These are phyloP conservation scores for Dionaea muscipula DNA, from an alignment of 179 eudicot species.

Conservation along the genomic window DNA sequence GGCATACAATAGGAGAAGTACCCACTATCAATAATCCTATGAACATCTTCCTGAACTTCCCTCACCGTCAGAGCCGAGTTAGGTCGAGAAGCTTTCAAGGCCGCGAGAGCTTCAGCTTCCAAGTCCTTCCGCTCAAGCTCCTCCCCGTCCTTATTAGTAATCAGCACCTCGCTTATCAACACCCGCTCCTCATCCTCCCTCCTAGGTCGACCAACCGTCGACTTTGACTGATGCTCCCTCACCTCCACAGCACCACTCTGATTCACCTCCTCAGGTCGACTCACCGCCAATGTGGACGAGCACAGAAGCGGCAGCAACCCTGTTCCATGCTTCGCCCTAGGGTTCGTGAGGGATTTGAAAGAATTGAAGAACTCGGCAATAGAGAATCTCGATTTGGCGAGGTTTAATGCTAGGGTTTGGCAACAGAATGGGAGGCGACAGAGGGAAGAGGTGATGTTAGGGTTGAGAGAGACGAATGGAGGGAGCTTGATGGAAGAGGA, in stretches of 20 bases:
- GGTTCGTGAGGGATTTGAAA: slow-evolving; percentile 16
- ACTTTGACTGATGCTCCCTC: slow-evolving; percentile 15
- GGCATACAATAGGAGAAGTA: slow-evolving; percentile 90
- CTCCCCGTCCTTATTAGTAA: slow-evolving; percentile 84
- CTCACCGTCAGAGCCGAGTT: slow-evolving; percentile 73
- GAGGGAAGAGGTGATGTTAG: slow-evolving; percentile 15
- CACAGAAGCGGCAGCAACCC: slow-evolving; percentile 23
- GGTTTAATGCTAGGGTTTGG: slow-evolving; percentile 27
- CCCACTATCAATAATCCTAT: slow-evolving; percentile 73
- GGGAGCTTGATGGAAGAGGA: slow-evolving; percentile 44
- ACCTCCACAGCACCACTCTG: slow-evolving; percentile 11
- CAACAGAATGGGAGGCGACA: slow-evolving; percentile 30
- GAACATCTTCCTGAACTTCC: slow-evolving; percentile 95
- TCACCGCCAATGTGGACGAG: slow-evolving; percentile 44
- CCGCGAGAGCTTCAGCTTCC: slow-evolving; percentile 56
- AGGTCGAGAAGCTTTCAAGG: slow-evolving; percentile 65
- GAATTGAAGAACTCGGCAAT: slow-evolving; percentile 31
- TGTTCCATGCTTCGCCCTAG: slow-evolving; percentile 1
- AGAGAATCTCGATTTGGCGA: slow-evolving; percentile 26
- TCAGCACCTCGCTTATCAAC: slow-evolving; percentile 81
- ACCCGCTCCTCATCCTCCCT: slow-evolving; percentile 82
- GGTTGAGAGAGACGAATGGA: slow-evolving; percentile 6
- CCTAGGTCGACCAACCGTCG: slow-evolving; percentile 21
- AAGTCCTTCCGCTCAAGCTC: slow-evolving; percentile 78
- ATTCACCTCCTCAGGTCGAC: slow-evolving; percentile 22